phyloP scores from a whole-genome alignment of 495 filamentous ascomycete species.

The Filosporella fistucella region DNA sequence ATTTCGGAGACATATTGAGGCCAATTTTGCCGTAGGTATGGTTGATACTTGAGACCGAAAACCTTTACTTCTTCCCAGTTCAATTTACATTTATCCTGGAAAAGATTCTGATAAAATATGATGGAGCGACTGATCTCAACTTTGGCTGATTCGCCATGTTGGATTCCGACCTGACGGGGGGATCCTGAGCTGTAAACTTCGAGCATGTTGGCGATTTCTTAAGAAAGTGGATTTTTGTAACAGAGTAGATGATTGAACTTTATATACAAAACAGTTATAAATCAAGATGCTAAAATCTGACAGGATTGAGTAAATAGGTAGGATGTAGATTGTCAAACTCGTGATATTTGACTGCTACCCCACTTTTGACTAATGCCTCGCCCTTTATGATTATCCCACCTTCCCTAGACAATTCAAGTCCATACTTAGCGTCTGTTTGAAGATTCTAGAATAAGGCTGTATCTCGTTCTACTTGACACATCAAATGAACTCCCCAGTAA shows the following conservation, averaged over 20 bases:
- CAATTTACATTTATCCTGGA: constrained; percentile 41
- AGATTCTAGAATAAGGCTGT: too few relatives aligned
- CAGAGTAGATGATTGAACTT: not conserved
- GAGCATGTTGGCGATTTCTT: constrained; percentile 23
- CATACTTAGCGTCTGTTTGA: too few relatives aligned
- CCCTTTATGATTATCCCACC: too few relatives aligned
- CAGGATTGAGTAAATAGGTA: too few relatives aligned
- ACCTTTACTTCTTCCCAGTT: constrained; percentile 43
- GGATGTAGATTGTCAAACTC: too few relatives aligned
- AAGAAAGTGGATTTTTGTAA: not conserved
- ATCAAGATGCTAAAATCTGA: too few relatives aligned
- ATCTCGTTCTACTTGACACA: too few relatives aligned
- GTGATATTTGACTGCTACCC: too few relatives aligned
- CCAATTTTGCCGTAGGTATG: constrained; percentile 31
- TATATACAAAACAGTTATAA: too few relatives aligned
- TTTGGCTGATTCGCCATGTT: constrained; percentile 46
- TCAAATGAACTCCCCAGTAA: too few relatives aligned
- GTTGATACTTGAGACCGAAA: constrained; percentile 40
- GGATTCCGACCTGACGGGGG: constrained; percentile 43
- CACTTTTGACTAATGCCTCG: too few relatives aligned
- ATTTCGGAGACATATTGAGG: constrained; percentile 50
- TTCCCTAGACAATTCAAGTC: too few relatives aligned
- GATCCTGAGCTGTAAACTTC: constrained; percentile 30
- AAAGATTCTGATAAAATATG: constrained; percentile 46
- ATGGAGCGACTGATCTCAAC: constrained; percentile 42